A percentile compares a stretch with the other conserved stretches of the same genome.
Evolutionary conservation across 1,284 basidiomycete species (phyloP).

Genomic region (Tremellales sp.): DNA sequence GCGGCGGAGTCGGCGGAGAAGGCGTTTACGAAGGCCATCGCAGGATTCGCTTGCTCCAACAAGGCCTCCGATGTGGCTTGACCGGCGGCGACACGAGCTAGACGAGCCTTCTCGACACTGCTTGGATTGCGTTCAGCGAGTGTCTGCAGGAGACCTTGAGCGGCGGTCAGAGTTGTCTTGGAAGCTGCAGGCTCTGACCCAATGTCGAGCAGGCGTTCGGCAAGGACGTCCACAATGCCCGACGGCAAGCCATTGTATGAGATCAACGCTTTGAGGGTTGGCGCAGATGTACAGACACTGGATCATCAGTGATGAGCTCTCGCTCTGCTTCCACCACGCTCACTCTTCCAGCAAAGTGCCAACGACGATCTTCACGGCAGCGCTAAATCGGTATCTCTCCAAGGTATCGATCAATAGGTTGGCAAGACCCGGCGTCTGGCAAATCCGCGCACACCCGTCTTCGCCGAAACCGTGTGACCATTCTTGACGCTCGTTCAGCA

Average conservation of each 20-base stretch:
- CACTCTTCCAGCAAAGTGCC: conserved; percentile 20
- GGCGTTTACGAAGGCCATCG: conserved; percentile 40
- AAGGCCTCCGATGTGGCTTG: conserved; percentile 11
- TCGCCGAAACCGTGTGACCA: conserved; percentile 31
- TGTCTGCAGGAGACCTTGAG: conserved; percentile 27
- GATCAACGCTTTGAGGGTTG: background rate
- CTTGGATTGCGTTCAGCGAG: conserved; percentile 42
- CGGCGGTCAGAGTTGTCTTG: conserved; percentile 15
- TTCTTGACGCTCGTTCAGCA: conserved; percentile 38
- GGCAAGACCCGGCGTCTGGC: conserved; percentile 29
- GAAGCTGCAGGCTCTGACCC: conserved; percentile 11
- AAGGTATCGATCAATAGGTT: conserved; percentile 33
- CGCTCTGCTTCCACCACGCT: background rate
- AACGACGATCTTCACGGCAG: conserved; percentile 26
- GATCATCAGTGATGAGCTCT: background rate
- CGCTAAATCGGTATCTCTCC: conserved; percentile 42
- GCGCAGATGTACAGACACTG: conserved; percentile 1
- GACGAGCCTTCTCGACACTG: conserved; percentile 23
- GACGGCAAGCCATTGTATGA: conserved; percentile 11
- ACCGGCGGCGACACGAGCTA: conserved; percentile 16
- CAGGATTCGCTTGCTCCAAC: conserved; percentile 9
- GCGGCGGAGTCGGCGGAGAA: conserved; percentile 46
- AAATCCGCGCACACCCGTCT: conserved; percentile 20
- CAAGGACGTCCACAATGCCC: conserved; percentile 19
- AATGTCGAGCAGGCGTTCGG: conserved; percentile 25